Percentiles rank a stretch among this genome's conserved stretches.
These are phyloP conservation scores for Diaporthe nobilis DNA, from an alignment of 2,329 filamentous ascomycete species.

Conservation along the genomic window DNA sequence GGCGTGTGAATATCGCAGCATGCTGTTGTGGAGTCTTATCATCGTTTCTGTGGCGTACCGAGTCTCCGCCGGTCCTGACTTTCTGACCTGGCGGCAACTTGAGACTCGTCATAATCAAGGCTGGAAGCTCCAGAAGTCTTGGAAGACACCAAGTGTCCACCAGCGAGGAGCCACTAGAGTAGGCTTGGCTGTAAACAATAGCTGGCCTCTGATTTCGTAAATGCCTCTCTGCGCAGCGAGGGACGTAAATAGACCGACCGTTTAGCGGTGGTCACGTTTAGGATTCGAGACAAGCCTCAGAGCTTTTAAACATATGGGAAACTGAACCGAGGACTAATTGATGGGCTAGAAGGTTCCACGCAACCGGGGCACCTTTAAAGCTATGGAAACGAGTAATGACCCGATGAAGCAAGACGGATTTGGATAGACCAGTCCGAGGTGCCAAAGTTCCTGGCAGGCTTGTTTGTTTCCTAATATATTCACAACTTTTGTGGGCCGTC, in stretches of 20 bases:
- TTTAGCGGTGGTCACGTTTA: not conserved
- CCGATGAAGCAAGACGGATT: not conserved
- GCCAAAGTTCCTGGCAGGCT: not conserved
- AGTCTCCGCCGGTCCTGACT: not conserved
- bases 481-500: not conserved
- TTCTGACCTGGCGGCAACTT: not conserved
- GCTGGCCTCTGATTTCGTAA: not conserved
- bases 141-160: not conserved
- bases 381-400: slow-evolving; percentile 2
- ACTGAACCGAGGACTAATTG: not conserved
- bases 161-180: not conserved
- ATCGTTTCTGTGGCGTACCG: no score
- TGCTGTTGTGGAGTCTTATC: not conserved
- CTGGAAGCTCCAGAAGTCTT: not conserved
- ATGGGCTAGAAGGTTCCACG: not conserved
- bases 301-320: not conserved
- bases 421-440: not conserved
- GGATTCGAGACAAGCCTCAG: slow-evolving; percentile 3
- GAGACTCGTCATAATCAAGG: not conserved
- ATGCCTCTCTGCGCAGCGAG: not conserved
- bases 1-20: not conserved
- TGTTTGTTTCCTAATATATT: slow-evolving; percentile 22
- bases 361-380: not conserved
- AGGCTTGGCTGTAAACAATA: not conserved
- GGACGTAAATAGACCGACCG: not conserved